A percentile compares a stretch with the other conserved stretches of the same genome.
These are phyloP conservation scores for Saccharomycopsis selenospora DNA, from an alignment of 805 yeast genomes.

Conservation along the genomic window DNA sequence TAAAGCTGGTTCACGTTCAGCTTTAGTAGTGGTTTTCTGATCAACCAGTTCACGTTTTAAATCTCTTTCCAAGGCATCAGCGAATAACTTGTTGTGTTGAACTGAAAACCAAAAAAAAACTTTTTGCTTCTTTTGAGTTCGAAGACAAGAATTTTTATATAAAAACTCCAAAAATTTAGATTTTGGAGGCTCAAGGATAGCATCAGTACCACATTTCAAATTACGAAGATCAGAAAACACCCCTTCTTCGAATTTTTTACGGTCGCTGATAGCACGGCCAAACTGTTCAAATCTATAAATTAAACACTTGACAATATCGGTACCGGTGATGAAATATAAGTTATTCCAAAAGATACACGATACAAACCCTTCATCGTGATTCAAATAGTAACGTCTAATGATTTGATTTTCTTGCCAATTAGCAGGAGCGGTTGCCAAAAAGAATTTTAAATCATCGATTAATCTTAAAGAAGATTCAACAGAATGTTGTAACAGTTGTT, in stretches of 20 bases:
- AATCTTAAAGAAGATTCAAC: constrained; percentile 50
- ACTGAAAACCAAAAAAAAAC: constrained; percentile 96
- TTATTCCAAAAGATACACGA: constrained; percentile 90
- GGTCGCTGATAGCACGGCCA: constrained; percentile 76
- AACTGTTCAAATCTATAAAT: constrained; percentile 83
- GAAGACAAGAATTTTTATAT: constrained; percentile 75
- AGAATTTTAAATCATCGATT: constrained; percentile 75
- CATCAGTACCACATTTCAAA: constrained; percentile 79
- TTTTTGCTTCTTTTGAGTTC: constrained; percentile 95
- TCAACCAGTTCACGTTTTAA: constrained; percentile 62
- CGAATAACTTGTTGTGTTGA: constrained; percentile 84
- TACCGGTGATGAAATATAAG: constrained; percentile 85
- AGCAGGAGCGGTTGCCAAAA: constrained; percentile 89
- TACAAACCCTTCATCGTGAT: constrained; percentile 87
- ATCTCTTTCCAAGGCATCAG: constrained; percentile 91
- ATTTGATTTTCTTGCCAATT: constrained; percentile 88
- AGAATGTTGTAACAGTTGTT: constrained; percentile 3
- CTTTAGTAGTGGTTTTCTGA: constrained; percentile 64
- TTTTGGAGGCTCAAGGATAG: constrained; percentile 79
- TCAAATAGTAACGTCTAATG: constrained; percentile 75
- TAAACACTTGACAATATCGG: constrained; percentile 90
- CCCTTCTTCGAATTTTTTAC: constrained; percentile 96
- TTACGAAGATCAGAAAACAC: constrained; percentile 85
- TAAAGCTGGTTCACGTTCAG: constrained; percentile 70
- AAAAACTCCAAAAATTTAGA: constrained; percentile 78